phyloP scores from a whole-genome alignment of 495 filamentous ascomycete species.

The Tuber calosporum region DNA sequence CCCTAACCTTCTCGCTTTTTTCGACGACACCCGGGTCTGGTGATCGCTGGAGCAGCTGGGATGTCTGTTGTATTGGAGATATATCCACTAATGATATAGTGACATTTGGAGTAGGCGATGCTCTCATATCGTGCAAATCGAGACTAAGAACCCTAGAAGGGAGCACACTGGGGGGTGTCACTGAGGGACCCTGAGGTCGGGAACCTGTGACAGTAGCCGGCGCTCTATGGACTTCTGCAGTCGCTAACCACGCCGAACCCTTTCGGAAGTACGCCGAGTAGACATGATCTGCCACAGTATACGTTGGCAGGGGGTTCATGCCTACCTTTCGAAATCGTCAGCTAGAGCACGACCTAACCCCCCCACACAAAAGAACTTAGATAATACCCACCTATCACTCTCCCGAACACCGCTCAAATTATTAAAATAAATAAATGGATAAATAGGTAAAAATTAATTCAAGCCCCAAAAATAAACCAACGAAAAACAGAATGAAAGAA shows the following conservation, averaged over 20 bases:
- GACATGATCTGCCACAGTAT: constrained; percentile 23
- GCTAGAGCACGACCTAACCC: neutral
- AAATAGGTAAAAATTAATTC: neutral
- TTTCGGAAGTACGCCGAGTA: constrained; percentile 24
- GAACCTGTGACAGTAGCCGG: neutral
- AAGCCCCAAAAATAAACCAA: neutral
- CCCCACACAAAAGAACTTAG: neutral
- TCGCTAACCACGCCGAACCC: neutral
- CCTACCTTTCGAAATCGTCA: neutral
- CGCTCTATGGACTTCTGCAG: neutral
- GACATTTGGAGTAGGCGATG: neutral
- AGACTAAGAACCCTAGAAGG: neutral
- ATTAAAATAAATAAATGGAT: neutral
- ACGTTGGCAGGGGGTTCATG: constrained; percentile 20
- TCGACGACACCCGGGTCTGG: neutral
- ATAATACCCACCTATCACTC: neutral
- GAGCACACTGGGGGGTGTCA: neutral
- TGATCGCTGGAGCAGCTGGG: constrained; percentile 6
- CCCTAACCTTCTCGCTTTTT: neutral
- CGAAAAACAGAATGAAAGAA: neutral
- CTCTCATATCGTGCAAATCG: neutral
- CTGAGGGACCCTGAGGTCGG: neutral
- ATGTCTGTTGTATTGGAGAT: constrained; percentile 9
- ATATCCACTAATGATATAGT: neutral
- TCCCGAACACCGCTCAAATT: neutral